Evolutionary conservation across 2,329 filamentous ascomycete species (phyloP).

Genomic region (Paradendryphiella salina): DNA sequence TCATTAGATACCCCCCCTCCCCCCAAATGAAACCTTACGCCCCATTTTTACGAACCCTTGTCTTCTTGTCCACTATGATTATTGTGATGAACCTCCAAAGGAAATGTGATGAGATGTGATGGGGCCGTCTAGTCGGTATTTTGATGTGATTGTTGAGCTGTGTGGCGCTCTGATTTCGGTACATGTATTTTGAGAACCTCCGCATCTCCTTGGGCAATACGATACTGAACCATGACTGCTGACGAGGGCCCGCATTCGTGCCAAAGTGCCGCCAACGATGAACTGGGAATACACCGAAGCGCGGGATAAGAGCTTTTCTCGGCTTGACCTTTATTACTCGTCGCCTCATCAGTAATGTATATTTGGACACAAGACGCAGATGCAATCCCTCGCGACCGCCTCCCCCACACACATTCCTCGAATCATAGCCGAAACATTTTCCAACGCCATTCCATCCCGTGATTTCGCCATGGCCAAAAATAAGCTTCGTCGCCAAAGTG

Average conservation of each 20-base stretch:
- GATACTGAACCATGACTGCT: too few relatives aligned
- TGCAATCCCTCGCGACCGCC: neutral
- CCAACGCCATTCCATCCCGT: too few relatives aligned
- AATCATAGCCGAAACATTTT: conserved; percentile 7
- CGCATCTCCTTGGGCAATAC: too few relatives aligned
- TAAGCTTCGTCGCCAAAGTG: conserved; percentile 21
- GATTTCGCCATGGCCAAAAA: conserved; percentile 18
- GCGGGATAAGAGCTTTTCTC: too few relatives aligned
- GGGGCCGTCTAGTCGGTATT: conserved; percentile 18
- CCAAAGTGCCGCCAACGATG: too few relatives aligned
- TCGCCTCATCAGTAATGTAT: neutral
- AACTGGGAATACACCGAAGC: too few relatives aligned
- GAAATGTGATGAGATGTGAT: conserved; percentile 7
- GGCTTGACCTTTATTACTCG: neutral
- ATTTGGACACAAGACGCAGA: neutral
- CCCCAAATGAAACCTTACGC: neutral
- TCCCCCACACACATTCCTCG: conserved; percentile 1
- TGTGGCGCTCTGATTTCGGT: conserved; percentile 24
- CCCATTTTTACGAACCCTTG: conserved; percentile 5
- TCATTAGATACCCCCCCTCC: conserved; percentile 33
- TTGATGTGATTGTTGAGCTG: conserved; percentile 27
- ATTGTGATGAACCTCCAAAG: conserved; percentile 1
- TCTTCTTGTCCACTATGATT: neutral
- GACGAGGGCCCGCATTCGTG: too few relatives aligned
- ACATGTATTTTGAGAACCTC: neutral